A percentile compares a stretch with the other conserved stretches of the same genome.
Conservation (phyloP, 768 basidiomycete species). For the Naganishia onofrii region DNA sequence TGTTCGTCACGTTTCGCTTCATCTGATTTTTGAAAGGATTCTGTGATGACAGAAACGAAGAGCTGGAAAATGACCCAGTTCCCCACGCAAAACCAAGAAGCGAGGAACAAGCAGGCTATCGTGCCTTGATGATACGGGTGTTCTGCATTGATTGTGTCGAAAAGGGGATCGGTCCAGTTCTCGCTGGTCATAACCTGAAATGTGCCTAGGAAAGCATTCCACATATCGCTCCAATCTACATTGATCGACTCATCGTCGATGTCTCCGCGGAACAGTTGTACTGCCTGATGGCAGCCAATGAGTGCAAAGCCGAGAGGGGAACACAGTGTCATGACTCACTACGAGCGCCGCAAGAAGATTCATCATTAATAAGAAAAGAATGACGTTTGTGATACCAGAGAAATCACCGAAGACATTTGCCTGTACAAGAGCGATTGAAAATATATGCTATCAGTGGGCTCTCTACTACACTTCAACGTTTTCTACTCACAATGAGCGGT, state of each 20-base stretch:
- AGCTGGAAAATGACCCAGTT: constrained; percentile 79
- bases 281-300: constrained; percentile 48
- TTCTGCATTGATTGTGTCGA: constrained; percentile 57
- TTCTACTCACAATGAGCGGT: constrained; percentile 67
- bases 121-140: constrained; percentile 65
- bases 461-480: too few species aligned
- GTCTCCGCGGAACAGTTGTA: constrained; percentile 84
- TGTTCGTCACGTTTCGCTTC: constrained; percentile 82
- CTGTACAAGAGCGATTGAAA: constrained; percentile 58
- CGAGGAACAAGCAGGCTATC: constrained; percentile 68
- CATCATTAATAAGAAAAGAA: constrained; percentile 79
- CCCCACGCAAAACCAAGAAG: constrained; percentile 83
- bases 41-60: constrained; percentile 96
- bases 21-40: constrained; percentile 89
- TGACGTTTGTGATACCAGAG: constrained; percentile 86
- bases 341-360: constrained; percentile 82
- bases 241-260: constrained; percentile 53
- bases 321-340: constrained; percentile 43
- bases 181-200: constrained; percentile 81
- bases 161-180: constrained; percentile 64
- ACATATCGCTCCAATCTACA: neutral
- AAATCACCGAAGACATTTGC: constrained; percentile 87
- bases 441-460: too few species aligned
- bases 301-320: neutral
- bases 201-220: constrained; percentile 4